Base-by-base conservation (phyloP, 2,329 filamentous ascomycete species). In the Zymoseptoria crescenta region DNA sequence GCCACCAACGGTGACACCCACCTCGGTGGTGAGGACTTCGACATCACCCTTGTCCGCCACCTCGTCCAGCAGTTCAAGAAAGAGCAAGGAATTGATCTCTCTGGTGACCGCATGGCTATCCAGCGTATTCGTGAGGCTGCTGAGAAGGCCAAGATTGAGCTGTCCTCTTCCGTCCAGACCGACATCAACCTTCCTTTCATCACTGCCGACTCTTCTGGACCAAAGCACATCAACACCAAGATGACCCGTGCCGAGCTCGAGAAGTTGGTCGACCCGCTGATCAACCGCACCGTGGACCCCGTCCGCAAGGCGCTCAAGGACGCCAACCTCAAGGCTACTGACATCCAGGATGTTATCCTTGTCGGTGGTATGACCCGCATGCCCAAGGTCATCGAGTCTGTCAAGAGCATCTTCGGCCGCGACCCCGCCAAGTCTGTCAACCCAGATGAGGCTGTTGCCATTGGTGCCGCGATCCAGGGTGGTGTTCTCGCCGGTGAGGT, bases 351-450 rank as follows among this genome's bases (percentile, higher is more conserved):
- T 75, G 90, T 97, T 69, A 96, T 97, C 76, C 87, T 97, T 50
- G 93, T 97, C 58, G 93, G 93, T 86, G 93, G 93, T 80, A 96
- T 96, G 92, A 96, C 93, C 70, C 93, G 93, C 81, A 97, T 97
- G 92, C 93, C 93, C 76, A 96, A 96, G 88, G 93, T 97, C 68
- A 83, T 85, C 64, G 91, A 96, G 81, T 94, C 91, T 51, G 92
- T 96, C 76, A 96, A 96, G 88, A 86, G 81, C 81, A 92, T 96
- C 76, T 97, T 97, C 77, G 92, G 92, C 67, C 92, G 92, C 74
- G 93, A 96, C 59, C 91, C 93, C 65, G 90, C 92, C 78, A 97
- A 96, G 86, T 95, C 93, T 55, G 92, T 97, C 76, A 97, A 97
- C 85, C 93, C 93, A 61, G 93, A 97, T 69, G 93, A 97, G 84